phyloP scores from a whole-genome alignment of 129 eudicot species.

The Pulicaria dysenterica region DNA sequence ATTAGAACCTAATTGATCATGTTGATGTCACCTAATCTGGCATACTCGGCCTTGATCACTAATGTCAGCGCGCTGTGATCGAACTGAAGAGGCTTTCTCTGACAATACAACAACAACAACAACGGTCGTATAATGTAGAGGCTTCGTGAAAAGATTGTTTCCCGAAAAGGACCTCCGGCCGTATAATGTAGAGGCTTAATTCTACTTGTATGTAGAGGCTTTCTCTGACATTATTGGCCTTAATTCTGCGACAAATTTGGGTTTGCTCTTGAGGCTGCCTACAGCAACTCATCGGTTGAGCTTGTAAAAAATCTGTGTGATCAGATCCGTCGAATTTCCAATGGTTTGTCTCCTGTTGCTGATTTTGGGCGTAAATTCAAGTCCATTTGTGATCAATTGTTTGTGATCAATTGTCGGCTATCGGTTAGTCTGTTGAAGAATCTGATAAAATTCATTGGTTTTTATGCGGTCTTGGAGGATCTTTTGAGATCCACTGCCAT shows the following conservation, averaged over 20 bases:
- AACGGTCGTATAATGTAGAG: too few species aligned
- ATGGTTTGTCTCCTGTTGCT: background rate
- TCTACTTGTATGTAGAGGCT: too few species aligned
- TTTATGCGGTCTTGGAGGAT: background rate
- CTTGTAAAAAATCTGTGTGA: background rate
- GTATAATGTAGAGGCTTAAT: too few species aligned
- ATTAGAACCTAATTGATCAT: background rate
- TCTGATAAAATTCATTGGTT: too few species aligned
- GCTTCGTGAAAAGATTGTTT: too few species aligned
- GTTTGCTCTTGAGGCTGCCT: too few species aligned
- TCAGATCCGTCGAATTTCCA: background rate
- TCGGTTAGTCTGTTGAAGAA: background rate
- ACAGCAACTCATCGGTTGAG: background rate
- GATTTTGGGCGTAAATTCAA: background rate
- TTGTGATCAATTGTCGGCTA: background rate
- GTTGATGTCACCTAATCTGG: background rate
- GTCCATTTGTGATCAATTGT: too few species aligned
- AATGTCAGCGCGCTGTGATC: background rate
- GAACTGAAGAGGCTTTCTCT: too few species aligned
- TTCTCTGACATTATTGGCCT: background rate
- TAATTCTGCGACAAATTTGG: background rate
- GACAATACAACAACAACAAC: too few species aligned
- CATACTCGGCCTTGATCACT: background rate
- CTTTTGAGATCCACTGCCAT: background rate
- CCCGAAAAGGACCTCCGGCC: too few species aligned